phyloP scores from a whole-genome alignment of 75 land plant species.

The Selaginella moellendorffii region DNA sequence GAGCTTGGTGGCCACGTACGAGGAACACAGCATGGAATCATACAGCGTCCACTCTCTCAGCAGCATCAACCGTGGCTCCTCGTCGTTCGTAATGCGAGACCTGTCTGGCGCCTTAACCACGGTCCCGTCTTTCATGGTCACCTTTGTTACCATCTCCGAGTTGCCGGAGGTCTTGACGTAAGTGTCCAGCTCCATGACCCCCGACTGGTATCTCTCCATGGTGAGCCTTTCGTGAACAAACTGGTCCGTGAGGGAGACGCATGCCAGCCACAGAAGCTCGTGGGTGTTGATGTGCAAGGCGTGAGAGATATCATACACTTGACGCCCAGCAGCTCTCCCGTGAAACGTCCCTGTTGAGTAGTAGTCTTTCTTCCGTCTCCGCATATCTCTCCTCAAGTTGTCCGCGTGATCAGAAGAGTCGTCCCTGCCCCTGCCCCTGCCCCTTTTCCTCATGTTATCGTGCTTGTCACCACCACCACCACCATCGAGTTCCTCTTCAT shows the following conservation, averaged over 20 bases:
- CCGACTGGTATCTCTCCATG: slow-evolving; percentile 73
- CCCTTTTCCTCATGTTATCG: slow-evolving; percentile 10
- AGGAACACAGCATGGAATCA: slow-evolving; percentile 84
- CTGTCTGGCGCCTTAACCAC: slow-evolving; percentile 67
- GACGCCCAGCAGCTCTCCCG: slow-evolving; percentile 78
- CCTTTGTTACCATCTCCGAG: slow-evolving; percentile 48
- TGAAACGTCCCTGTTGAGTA: slow-evolving; percentile 77
- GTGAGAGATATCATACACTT: slow-evolving; percentile 76
- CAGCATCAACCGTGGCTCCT: slow-evolving; percentile 87
- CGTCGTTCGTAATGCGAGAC: slow-evolving; percentile 71
- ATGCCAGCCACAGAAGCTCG: slow-evolving; percentile 89
- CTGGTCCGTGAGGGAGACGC: slow-evolving; percentile 87
- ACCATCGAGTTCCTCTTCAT: slow-evolving; percentile 35
- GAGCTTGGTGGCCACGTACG: slow-evolving; percentile 77
- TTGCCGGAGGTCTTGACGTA: slow-evolving; percentile 70
- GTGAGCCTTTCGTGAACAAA: slow-evolving; percentile 90
- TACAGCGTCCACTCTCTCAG: slow-evolving; percentile 85
- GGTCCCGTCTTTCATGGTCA: slow-evolving; percentile 91
- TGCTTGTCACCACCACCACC: slow-evolving; percentile 22
- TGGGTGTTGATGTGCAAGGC: slow-evolving; percentile 73
- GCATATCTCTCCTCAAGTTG: slow-evolving; percentile 14
- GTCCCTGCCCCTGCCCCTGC: slow-evolving; percentile 24
- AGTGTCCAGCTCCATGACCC: slow-evolving; percentile 79
- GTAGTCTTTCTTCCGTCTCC: slow-evolving; percentile 37
- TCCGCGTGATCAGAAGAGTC: slow-evolving; percentile 21